Percentiles rank a stretch among this genome's conserved stretches.
Conservation (phyloP, 2,329 filamentous ascomycete genomes). For the Phyllosticta citrichinensis region DNA sequence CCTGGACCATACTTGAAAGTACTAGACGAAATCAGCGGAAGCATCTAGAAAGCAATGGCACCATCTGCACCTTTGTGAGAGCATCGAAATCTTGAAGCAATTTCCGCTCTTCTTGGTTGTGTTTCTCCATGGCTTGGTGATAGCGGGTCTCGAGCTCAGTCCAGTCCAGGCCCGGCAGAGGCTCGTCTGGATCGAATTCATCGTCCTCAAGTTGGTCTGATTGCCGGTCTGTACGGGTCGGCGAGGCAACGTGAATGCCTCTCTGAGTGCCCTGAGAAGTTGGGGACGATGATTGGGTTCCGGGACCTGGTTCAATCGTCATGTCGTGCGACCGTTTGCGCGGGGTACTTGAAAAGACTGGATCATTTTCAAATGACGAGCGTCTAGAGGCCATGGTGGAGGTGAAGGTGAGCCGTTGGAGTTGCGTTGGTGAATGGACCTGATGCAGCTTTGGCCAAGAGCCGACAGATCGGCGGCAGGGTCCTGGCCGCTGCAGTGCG, state of each 20-base stretch:
- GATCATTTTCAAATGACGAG: too few species aligned
- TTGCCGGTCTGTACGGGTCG: constrained; percentile 13
- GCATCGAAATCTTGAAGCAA: constrained; percentile 57
- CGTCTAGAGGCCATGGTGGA: not conserved
- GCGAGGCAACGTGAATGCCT: not conserved
- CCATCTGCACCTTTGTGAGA: constrained; percentile 24
- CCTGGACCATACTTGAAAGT: constrained; percentile 70
- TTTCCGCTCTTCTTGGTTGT: constrained; percentile 53
- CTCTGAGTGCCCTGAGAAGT: too few species aligned
- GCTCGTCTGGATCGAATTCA: constrained; percentile 1
- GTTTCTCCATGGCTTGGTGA: constrained; percentile 52
- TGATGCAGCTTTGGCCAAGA: not conserved
- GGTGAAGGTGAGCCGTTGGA: not conserved
- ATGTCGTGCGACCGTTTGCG: not conserved
- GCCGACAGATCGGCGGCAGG: not conserved
- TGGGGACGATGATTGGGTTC: too few species aligned
- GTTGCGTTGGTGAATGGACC: not conserved
- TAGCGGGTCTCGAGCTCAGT: constrained; percentile 63
- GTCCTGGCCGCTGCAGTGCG: not conserved
- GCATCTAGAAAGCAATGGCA: not conserved
- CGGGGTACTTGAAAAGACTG: not conserved
- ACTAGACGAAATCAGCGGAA: constrained; percentile 51
- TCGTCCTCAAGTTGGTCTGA: constrained; percentile 12
- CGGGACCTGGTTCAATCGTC: too few species aligned
- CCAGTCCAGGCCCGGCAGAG: constrained; percentile 60